Percentiles rank a stretch among this genome's conserved stretches.
These are phyloP conservation scores for Pugionium dolabratum DNA, from an alignment of 345 rosid genomes.

Conservation along the genomic window DNA sequence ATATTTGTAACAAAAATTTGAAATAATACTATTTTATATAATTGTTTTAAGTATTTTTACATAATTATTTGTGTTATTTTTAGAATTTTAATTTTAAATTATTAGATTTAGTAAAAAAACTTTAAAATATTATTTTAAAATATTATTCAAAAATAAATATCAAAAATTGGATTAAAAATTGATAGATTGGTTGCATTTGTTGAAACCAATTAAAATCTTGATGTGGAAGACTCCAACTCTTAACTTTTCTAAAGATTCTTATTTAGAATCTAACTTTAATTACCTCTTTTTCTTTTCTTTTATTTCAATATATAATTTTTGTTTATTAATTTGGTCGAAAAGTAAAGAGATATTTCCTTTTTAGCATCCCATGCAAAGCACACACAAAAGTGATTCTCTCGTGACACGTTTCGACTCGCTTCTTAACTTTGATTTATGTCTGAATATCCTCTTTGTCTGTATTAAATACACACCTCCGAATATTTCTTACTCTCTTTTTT, in stretches of 20 bases:
- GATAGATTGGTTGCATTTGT: conserved; percentile 35
- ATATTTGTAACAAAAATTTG: no score
- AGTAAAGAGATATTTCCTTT: conserved; percentile 38
- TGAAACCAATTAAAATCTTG: conserved; percentile 43
- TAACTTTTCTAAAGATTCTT: conserved; percentile 39
- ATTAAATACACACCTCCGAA: conserved; percentile 29
- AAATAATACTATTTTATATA: no score
- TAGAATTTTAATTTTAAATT: no score
- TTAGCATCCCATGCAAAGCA: conserved; percentile 46
- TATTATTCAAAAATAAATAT: background rate
- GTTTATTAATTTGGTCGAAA: conserved; percentile 24
- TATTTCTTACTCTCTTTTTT: conserved; percentile 23
- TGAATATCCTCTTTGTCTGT: conserved; percentile 48
- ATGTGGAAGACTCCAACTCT: conserved; percentile 46
- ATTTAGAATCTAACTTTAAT: conserved; percentile 38
- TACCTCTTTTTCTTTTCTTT: conserved; percentile 36
- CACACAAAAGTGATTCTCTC: conserved; percentile 41
- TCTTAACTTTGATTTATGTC: conserved; percentile 39
- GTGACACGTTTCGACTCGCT: conserved; percentile 44
- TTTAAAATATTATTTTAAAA: no score
- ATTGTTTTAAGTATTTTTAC: no score
- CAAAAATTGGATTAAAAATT: background rate
- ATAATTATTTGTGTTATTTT: no score
- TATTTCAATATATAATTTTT: conserved; percentile 26
- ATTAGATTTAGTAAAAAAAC: no score